Conservation (phyloP, 345 rosid species). For the Populus nigra region DNA sequence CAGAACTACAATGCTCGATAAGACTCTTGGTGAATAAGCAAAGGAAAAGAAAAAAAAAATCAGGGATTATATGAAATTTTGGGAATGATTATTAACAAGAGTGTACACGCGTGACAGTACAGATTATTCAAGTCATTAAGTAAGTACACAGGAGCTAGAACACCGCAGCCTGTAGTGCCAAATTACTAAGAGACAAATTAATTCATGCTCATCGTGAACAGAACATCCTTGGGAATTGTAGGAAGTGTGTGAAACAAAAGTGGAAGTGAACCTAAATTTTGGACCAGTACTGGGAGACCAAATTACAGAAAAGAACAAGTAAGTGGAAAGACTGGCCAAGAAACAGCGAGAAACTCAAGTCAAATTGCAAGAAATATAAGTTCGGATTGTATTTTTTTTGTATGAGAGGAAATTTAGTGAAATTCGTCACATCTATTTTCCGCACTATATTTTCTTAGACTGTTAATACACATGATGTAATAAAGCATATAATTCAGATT, state of each 20-base stretch:
- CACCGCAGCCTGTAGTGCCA: constrained; percentile 42
- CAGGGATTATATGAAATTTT: neutral
- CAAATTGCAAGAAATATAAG: neutral
- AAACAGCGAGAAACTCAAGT: neutral
- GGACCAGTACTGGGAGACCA: neutral
- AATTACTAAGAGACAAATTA: constrained; percentile 48
- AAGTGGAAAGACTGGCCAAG: neutral
- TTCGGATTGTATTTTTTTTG: neutral
- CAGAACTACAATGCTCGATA: neutral
- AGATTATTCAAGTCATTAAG: constrained; percentile 7
- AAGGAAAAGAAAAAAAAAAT: too few relatives aligned
- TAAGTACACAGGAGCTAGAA: constrained; percentile 53
- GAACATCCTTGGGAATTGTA: constrained; percentile 61
- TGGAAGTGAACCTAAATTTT: constrained; percentile 18
- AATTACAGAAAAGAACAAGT: neutral
- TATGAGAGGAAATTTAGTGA: neutral
- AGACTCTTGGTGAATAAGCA: neutral
- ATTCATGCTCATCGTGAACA: constrained; percentile 26
- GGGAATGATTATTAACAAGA: neutral
- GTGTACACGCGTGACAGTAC: neutral
- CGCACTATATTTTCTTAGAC: neutral
- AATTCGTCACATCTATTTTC: too few relatives aligned
- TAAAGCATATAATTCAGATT: neutral
- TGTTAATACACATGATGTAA: neutral
- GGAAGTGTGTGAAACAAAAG: constrained; percentile 17